phyloP scores from a whole-genome alignment of 768 basidiomycete species.

The Lactifluus hygrophoroides region DNA sequence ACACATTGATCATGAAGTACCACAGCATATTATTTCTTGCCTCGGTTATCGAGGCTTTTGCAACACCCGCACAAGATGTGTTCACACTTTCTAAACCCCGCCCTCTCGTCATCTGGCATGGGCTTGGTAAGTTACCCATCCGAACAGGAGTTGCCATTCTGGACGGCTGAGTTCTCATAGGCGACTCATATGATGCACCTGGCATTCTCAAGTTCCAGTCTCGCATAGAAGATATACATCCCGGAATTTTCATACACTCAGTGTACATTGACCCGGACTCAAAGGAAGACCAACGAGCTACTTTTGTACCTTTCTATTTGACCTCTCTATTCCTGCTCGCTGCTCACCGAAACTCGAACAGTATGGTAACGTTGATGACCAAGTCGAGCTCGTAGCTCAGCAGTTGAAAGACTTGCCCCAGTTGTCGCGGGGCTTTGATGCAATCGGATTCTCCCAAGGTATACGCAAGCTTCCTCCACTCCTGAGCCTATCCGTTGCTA shows the following conservation, averaged over 20 bases:
- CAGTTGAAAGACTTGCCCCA: slow-evolving; percentile 60
- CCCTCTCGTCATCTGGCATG: slow-evolving; percentile 73
- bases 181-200: slow-evolving; percentile 67
- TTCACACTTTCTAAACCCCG: slow-evolving; percentile 24
- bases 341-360: slow-evolving; percentile 24
- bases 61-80: slow-evolving; percentile 11
- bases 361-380: slow-evolving; percentile 74
- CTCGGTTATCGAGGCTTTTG: neutral
- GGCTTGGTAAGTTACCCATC: slow-evolving; percentile 46
- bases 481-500: neutral
- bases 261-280: slow-evolving; percentile 56
- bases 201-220: slow-evolving; percentile 63
- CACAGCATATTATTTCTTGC: neutral
- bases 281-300: slow-evolving; percentile 57
- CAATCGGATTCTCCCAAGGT: slow-evolving; percentile 85
- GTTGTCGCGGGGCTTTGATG: slow-evolving; percentile 67
- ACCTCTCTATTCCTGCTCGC: no score
- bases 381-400: slow-evolving; percentile 54
- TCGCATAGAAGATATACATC: slow-evolving; percentile 53
- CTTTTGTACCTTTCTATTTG: slow-evolving; percentile 44
- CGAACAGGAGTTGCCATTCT: neutral
- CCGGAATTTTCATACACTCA: slow-evolving; percentile 71
- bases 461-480: neutral
- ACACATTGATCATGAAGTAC: neutral
- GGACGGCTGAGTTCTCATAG: slow-evolving; percentile 27